phyloP scores from a whole-genome alignment of 1,284 basidiomycete genomes.

The Cutaneotrichosporon sp. region DNA sequence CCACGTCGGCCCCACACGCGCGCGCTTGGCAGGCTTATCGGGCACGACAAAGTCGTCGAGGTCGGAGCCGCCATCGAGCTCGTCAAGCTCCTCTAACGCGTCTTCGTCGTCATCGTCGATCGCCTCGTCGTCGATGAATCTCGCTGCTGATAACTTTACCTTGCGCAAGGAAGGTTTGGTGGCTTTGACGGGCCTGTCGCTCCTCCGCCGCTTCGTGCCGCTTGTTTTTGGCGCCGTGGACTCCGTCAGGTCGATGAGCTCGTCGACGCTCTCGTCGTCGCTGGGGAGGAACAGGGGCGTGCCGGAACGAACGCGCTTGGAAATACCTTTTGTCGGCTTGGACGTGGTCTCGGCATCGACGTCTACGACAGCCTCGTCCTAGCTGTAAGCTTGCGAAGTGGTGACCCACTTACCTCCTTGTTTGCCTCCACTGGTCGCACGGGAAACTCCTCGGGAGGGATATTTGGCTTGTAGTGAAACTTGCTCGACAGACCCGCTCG shows the following conservation, averaged over 20 bases:
- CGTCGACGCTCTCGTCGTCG: conserved; percentile 6
- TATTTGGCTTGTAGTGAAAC: conserved; percentile 23
- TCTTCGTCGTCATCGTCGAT: conserved; percentile 1
- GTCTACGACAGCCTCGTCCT: too few species aligned
- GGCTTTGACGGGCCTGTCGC: background rate
- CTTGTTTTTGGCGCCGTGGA: background rate
- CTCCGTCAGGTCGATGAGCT: conserved; percentile 11
- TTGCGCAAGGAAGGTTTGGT: background rate
- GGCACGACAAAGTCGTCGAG: too few species aligned
- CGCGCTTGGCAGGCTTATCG: background rate
- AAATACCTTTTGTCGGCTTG: too few species aligned
- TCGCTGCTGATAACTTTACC: background rate
- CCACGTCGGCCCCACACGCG: background rate
- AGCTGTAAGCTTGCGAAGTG: too few species aligned
- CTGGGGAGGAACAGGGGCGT: conserved; percentile 3
- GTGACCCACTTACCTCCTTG: too few species aligned
- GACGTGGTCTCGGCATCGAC: background rate
- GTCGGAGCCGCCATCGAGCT: background rate
- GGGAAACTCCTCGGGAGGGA: conserved; percentile 20
- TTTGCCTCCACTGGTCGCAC: background rate
- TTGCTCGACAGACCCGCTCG: conserved; percentile 27
- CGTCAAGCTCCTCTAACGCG: background rate
- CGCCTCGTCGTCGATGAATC: conserved; percentile 8
- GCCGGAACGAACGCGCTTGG: background rate
- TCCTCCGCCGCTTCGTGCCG: background rate